These are phyloP conservation scores for Diaporthe sp. DNA, from an alignment of 2,329 filamentous ascomycete species.

Conservation along the genomic window DNA sequence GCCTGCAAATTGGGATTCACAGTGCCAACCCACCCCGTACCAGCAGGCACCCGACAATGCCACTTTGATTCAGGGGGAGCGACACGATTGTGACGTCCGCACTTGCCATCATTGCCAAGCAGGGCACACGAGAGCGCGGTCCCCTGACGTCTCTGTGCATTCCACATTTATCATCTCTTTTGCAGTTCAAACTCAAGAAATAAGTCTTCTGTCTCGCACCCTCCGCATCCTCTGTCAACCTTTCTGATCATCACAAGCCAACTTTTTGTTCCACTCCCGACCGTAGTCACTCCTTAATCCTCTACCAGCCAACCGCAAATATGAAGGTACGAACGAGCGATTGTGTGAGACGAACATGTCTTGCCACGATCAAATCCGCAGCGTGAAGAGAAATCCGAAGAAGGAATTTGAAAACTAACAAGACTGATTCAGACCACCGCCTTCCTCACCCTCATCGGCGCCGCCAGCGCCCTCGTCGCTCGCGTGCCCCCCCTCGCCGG, in stretches of 20 bases:
- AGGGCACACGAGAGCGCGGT: background rate
- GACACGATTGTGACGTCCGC: slow-evolving; percentile 17
- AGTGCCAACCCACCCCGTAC: slow-evolving; percentile 22
- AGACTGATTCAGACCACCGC: slow-evolving; percentile 29
- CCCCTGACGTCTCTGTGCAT: slow-evolving; percentile 15
- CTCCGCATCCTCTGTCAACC: slow-evolving; percentile 15
- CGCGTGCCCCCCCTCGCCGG: slow-evolving; percentile 17
- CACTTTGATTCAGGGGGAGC: slow-evolving; percentile 26
- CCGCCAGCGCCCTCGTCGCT: slow-evolving; percentile 40
- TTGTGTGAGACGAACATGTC: background rate
- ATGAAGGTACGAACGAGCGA: slow-evolving; percentile 36
- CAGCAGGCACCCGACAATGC: slow-evolving; percentile 7
- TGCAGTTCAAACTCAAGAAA: background rate
- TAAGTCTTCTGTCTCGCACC: slow-evolving; percentile 22
- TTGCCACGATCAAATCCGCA: background rate
- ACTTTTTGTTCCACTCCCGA: background rate
- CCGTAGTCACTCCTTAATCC: slow-evolving; percentile 23
- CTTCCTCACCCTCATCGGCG: slow-evolving; percentile 37
- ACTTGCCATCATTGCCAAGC: slow-evolving; percentile 3
- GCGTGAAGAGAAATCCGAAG: background rate
- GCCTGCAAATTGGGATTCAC: slow-evolving; percentile 35
- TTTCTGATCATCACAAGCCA: background rate
- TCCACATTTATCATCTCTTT: slow-evolving; percentile 13
- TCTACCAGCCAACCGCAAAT: background rate
- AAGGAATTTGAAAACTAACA: background rate